A percentile compares a stretch with the other conserved stretches of the same genome.
Conservation (phyloP, 305 asterid species). For the Fraxinus nigra region DNA sequence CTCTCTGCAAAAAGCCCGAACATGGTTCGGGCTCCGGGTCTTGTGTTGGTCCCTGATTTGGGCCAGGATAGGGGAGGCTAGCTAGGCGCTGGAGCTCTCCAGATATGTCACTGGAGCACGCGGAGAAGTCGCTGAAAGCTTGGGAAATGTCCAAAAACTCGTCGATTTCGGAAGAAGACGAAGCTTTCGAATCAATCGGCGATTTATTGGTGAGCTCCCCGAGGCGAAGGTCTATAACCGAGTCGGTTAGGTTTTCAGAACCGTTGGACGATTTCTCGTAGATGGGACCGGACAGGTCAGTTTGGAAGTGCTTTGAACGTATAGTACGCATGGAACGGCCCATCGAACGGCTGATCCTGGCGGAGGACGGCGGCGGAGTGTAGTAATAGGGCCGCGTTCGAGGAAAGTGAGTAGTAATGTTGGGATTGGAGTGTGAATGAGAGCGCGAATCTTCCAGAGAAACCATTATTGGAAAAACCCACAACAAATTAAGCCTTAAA, state of each 20-base stretch:
- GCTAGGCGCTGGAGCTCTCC: background rate
- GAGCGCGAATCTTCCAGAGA: conserved; percentile 54
- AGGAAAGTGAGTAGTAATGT: background rate
- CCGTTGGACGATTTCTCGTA: background rate
- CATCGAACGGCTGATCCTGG: background rate
- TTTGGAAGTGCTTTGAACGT: background rate
- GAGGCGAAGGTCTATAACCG: background rate
- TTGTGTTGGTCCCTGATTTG: background rate
- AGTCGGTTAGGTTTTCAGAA: background rate
- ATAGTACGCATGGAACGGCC: background rate
- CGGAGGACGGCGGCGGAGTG: background rate
- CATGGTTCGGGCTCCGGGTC: conserved; percentile 32
- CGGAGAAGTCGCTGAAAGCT: background rate
- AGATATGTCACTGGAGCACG: background rate
- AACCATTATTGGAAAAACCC: conserved; percentile 35
- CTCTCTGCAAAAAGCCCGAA: conserved; percentile 39
- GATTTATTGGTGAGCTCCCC: background rate
- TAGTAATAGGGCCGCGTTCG: background rate
- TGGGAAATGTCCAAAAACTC: background rate
- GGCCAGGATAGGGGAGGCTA: background rate
- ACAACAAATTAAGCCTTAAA: conserved; percentile 11
- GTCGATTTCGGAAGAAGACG: background rate
- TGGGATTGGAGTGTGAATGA: background rate
- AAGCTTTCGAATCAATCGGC: background rate
- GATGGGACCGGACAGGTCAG: background rate